A percentile compares a stretch with the other conserved stretches of the same genome.
Conservation (phyloP, 2,329 filamentous ascomycete species). For the Phialocephala subalpina region DNA sequence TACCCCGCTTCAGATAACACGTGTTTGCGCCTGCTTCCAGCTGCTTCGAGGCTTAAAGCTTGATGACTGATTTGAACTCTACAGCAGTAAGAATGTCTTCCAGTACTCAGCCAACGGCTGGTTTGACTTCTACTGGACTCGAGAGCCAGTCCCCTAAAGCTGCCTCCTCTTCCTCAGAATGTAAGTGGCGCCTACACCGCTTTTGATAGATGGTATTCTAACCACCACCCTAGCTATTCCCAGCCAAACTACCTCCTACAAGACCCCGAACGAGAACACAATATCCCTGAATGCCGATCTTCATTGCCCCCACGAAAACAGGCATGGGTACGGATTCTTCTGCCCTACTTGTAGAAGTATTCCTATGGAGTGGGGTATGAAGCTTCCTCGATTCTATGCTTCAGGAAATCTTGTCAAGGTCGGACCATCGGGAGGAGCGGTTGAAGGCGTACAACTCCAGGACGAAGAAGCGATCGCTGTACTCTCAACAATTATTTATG, state of each 20-base stretch:
- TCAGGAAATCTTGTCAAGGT: background rate
- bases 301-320: background rate
- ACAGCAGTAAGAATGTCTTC: background rate
- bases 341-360: background rate
- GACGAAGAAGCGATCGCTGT: background rate
- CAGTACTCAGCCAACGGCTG: background rate
- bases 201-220: no score
- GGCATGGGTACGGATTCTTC: background rate
- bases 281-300: background rate
- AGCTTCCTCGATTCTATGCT: background rate
- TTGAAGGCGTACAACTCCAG: background rate
- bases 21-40: background rate
- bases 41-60: background rate
- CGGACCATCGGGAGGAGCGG: background rate
- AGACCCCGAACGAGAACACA: background rate
- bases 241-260: background rate
- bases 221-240: no score
- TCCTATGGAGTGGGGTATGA: background rate
- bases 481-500: background rate
- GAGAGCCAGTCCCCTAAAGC: background rate
- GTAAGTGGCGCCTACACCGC: background rate
- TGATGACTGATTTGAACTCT: background rate
- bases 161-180: background rate
- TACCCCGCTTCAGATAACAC: background rate
- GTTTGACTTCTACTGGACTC: background rate